Conservation (phyloP, 768 basidiomycete genomes). For the Antrodiella citrinella region DNA sequence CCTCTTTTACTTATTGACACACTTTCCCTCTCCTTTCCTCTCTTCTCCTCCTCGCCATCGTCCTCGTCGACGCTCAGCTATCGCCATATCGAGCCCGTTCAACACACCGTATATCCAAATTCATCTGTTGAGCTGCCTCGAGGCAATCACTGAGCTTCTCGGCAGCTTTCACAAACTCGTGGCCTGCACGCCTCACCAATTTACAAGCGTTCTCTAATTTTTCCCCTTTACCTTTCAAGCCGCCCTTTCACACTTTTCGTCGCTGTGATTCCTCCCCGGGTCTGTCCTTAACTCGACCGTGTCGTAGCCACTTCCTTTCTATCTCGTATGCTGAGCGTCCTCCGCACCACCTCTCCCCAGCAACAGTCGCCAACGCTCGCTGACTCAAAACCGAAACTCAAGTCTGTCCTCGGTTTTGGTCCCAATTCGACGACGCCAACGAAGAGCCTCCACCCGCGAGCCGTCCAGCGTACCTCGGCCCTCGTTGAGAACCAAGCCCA, state of each 20-base stretch:
- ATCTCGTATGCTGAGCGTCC: conserved; percentile 37
- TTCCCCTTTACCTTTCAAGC: conserved; percentile 20
- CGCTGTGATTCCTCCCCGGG: conserved; percentile 3
- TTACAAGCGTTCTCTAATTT: conserved; percentile 20
- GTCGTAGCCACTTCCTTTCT: conserved; percentile 16
- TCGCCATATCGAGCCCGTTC: not conserved
- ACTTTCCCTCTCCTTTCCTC: not conserved
- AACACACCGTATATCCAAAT: not conserved
- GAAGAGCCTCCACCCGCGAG: conserved; percentile 20
- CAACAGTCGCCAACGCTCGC: conserved; percentile 16
- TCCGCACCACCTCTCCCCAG: conserved; percentile 23
- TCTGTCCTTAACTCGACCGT: conserved; percentile 10
- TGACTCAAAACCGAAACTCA: conserved; percentile 36
- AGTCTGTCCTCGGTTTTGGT: conserved; percentile 38
- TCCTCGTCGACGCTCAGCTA: not conserved
- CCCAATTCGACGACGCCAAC: conserved; percentile 17
- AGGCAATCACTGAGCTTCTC: conserved; percentile 4
- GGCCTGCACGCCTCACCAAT: conserved; percentile 28
- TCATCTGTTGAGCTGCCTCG: not conserved
- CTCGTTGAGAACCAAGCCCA: conserved; percentile 21
- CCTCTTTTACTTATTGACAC: not conserved
- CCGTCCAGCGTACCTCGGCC: conserved; percentile 22
- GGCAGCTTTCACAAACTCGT: conserved; percentile 26
- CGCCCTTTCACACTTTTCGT: not conserved
- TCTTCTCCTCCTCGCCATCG: not conserved